Base-by-base conservation (phyloP, 139 green algal genomes). In the Mesotaenium endlicherianum region DNA sequence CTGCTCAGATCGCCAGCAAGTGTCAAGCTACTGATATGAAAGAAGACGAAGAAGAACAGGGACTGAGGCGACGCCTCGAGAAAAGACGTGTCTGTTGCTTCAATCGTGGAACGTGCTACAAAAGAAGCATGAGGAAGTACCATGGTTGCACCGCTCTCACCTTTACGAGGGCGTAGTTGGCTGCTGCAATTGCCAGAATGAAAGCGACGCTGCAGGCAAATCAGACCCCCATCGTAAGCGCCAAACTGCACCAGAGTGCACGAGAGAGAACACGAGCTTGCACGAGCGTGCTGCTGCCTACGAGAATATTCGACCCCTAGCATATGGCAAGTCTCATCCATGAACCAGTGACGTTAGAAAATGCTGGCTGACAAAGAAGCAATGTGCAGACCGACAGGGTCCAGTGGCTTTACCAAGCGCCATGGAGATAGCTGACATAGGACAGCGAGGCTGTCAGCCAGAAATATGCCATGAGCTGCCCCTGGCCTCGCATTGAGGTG, bases 81-180 rank as follows among this genome's bases (percentile, higher is more conserved):
- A n/a, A n/a, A n/a, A n/a, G n/a, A n/a, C n/a, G n/a, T n/a, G n/a
- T n/a, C n/a, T n/a, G n/a, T n/a, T n/a, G n/a, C n/a, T n/a, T n/a
- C n/a, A n/a, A n/a, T n/a, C n/a, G n/a, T n/a, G n/a, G 38, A 40
- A 11, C 41, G 38, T 60, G 70, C 14, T 39, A 53, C 30, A 38
- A 1, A 60, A 14, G 42, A 3, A 39, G 70, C 0, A 39, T 64
- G 41, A 42, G 30, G 11, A 26, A 1, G 39, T 16, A 4, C 34
- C 42, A 2, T 58, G 41, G 38, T 78, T 78, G 41, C 67, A 45
- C 20, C 38, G 3, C 2, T 34, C 36, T 74, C 1, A 81, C 76
- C 70, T 86, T 86, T 8, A 86, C 80, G 40, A 86, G 71, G 5
- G 43, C 39, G 53, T 64, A 86, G 38, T 86, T 86, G n/a, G 44